These are phyloP conservation scores for Phytophthora gonapodyides DNA, from an alignment of 352 stramenopile species.

Conservation along the genomic window DNA sequence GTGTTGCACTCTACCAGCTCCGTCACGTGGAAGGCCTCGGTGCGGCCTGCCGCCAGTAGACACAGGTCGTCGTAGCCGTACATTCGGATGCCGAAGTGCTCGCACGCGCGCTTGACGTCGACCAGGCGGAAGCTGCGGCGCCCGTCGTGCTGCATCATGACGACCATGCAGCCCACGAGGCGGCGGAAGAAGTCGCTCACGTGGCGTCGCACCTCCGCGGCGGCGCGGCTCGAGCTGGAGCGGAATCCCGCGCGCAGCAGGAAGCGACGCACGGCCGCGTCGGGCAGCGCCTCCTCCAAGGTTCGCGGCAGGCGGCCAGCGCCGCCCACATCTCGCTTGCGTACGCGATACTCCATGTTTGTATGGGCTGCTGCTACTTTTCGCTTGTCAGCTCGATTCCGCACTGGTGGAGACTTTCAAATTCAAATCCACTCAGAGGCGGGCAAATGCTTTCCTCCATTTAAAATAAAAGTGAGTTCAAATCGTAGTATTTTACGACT, in stretches of 20 bases:
- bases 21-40: conserved; percentile 62
- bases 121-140: conserved; percentile 53
- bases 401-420: conserved; percentile 35
- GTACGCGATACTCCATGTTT: conserved; percentile 58
- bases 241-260: conserved; percentile 71
- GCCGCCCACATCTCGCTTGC: conserved; percentile 44
- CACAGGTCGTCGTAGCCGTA: conserved; percentile 87
- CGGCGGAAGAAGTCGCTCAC: conserved; percentile 60
- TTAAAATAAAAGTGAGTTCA: too few relatives aligned
- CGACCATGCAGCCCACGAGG: conserved; percentile 54
- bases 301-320: conserved; percentile 20
- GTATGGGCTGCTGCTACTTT: conserved; percentile 16
- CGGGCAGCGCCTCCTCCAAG: conserved; percentile 43
- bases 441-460: too few relatives aligned
- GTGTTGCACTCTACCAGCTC: conserved; percentile 70
- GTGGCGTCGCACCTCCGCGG: conserved; percentile 48
- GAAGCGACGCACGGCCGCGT: conserved; percentile 68
- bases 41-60: conserved; percentile 35
- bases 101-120: conserved; percentile 71
- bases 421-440: not conserved
- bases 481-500: too few relatives aligned
- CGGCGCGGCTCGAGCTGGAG: conserved; percentile 43
- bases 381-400: conserved; percentile 21
- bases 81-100: conserved; percentile 66
- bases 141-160: conserved; percentile 51